Percentiles rank a stretch among this genome's conserved stretches.
These are phyloP conservation scores for Juncus inflexus DNA, from an alignment of 176 grass and related monocot genomes.

Conservation along the genomic window DNA sequence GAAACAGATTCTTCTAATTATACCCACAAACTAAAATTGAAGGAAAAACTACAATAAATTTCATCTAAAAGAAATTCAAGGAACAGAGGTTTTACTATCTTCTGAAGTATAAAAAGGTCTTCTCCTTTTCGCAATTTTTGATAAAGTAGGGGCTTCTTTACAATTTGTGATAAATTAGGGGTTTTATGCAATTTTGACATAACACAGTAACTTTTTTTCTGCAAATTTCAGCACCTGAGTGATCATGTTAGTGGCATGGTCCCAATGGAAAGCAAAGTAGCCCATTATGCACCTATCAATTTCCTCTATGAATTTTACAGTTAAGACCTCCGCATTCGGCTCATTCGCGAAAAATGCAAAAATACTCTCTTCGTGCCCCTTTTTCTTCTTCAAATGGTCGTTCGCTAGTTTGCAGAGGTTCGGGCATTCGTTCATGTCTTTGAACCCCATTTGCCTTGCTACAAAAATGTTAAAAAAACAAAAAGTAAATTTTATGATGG, in stretches of 20 bases:
- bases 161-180: too few relatives aligned
- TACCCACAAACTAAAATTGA: too few relatives aligned
- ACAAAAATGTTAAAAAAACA: not conserved
- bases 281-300: constrained; percentile 80
- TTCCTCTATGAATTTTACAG: constrained; percentile 77
- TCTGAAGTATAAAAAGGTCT: not conserved
- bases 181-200: too few relatives aligned
- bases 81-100: not conserved
- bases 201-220: not conserved
- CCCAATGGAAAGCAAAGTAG: constrained; percentile 99
- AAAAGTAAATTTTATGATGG: not conserved
- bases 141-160: too few relatives aligned
- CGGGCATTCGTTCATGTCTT: constrained; percentile 50
- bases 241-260: constrained; percentile 51
- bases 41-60: too few relatives aligned
- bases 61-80: constrained; percentile 2
- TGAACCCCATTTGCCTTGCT: constrained; percentile 80
- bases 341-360: constrained; percentile 72
- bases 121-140: not conserved
- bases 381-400: constrained; percentile 53
- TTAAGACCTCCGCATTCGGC: constrained; percentile 51
- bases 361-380: constrained; percentile 68
- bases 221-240: constrained; percentile 43
- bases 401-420: constrained; percentile 55
- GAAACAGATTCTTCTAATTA: too few relatives aligned